Base-by-base conservation (phyloP, 768 basidiomycete genomes). In the Mycena rosella region DNA sequence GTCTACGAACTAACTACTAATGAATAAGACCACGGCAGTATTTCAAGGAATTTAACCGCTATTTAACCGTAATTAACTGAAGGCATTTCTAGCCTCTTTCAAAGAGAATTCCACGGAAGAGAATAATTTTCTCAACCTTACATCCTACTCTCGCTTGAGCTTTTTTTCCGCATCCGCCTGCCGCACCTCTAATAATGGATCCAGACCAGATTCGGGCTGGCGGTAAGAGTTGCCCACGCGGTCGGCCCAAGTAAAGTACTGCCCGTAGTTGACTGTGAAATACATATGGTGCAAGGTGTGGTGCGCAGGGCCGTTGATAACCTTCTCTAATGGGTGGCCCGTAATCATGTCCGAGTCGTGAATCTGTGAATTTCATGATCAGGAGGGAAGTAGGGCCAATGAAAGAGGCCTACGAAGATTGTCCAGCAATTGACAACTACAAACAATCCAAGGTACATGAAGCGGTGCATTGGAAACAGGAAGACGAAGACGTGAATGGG, bases 281-380 rank as follows among this genome's bases (percentile, higher is more conserved):
- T 96, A 97, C 29, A 99, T 82, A 75, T 99, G 98, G 77, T 98
- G 97, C 38, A 98, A 84, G 0, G 96, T 99, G 78, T 99, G 98
- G 74, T 99, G 98, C 3, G 96, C 95, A 3, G 98, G 97, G 22
- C 96, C 96, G 79, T 99, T 99, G 80, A 99, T 96, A 76, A 93
- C 81, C 63, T 86, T 89, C 80, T 98, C 97, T 13, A 98, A 86
- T 3, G 90, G 82, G 76, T 95, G 92, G 4, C 93, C 96, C 30
- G 95, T 94, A 74, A 99, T 89, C 97, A 99, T 99, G 82, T 99
- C 98, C 6, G 95, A 96, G 79, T 99, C 98, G 76, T 99, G 98
- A 70, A 99, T 99, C 95, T 96, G 75, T 7, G 57, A 63, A 27
- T 20, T 34, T 27, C 49, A 30, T 38, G n/a, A n/a, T 45, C 34